Evolutionary conservation across 257 asterid species (phyloP), one percentile per base, ranked within the genome.

Genomic region (Lycium barbarum): DNA sequence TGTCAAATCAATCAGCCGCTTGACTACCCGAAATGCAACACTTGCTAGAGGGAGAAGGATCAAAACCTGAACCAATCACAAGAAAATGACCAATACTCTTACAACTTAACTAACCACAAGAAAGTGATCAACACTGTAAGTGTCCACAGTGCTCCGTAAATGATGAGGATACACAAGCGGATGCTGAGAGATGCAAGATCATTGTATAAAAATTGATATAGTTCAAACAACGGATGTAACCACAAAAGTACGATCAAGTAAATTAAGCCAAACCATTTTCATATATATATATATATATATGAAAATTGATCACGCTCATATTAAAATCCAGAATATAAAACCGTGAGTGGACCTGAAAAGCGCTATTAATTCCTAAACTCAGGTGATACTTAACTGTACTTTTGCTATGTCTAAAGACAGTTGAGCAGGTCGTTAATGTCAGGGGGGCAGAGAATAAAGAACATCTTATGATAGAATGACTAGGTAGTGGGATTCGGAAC

Each of bases 21-120:
- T 93, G 76, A 95, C 94, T 68, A 89, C 90, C 86, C 98, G 88
- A 82, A 91, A 92, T 84, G 97, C 98, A 89, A 95, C 89, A 81
- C 99, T 95, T 67, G 98, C 97, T 67, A 93, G 91, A 36, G 99
- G 98, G 89, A 96, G 84, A 87, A 96, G 93, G 79, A 95, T 90
- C 93, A 96, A 88, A 88, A 93, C 93, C 99, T 96, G 88, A 84
- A 89, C 79, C 82, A 73, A 82, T 65, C 53, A 84, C 86, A 40
- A 40, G 53, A 63, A 61, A 74, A 66, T 67, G 79, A 85, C 84
- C 70, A 40, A 58, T 65, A 40, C 35, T 76, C 79, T 20, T 10
- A 47, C 80, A 11, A 73, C 40, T 45, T 73, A n/a, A 73, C 40
- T 40, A 73, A 72, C 18, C 58, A 72, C 80, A 73, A 47, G 38